These are phyloP conservation scores for Abortiporus biennis DNA, from an alignment of 1,284 basidiomycete species.

Conservation along the genomic window DNA sequence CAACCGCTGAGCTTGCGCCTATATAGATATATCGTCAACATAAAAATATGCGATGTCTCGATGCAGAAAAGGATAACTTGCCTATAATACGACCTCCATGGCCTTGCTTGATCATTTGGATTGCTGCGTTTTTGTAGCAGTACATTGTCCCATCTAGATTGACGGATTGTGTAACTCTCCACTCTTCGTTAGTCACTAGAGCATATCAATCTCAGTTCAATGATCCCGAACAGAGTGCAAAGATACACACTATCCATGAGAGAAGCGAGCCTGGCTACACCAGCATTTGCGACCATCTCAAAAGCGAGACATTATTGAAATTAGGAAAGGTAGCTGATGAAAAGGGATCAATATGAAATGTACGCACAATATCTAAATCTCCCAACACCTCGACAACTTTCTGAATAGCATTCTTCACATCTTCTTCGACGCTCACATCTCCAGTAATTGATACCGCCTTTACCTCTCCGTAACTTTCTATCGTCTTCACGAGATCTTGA, in stretches of 20 bases:
- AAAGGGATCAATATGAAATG: too few species aligned
- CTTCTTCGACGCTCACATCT: constrained; percentile 15
- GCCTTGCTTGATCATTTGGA: constrained; percentile 28
- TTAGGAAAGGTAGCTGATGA: not conserved
- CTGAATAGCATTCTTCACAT: constrained; percentile 15
- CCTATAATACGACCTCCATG: constrained; percentile 29
- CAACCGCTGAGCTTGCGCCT: not conserved
- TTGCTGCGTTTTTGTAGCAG: constrained; percentile 29
- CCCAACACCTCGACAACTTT: constrained; percentile 16
- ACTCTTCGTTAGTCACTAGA: constrained; percentile 18
- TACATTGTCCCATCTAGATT: constrained; percentile 28
- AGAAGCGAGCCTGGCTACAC: constrained; percentile 15
- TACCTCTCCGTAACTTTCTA: constrained; percentile 10
- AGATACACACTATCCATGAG: constrained; percentile 15
- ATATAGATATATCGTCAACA: not conserved
- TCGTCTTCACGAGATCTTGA: constrained; percentile 12
- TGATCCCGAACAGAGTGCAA: not conserved
- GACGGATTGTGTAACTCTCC: constrained; percentile 22
- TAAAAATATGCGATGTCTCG: not conserved
- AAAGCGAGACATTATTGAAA: not conserved
- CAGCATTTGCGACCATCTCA: constrained; percentile 28
- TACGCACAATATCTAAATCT: constrained; percentile 14
- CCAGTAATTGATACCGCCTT: constrained; percentile 10
- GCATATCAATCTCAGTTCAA: not conserved
- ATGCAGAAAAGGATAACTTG: constrained; percentile 6